Base-by-base conservation (phyloP, 805 yeast genomes). In the Teunomyces cretensis region DNA sequence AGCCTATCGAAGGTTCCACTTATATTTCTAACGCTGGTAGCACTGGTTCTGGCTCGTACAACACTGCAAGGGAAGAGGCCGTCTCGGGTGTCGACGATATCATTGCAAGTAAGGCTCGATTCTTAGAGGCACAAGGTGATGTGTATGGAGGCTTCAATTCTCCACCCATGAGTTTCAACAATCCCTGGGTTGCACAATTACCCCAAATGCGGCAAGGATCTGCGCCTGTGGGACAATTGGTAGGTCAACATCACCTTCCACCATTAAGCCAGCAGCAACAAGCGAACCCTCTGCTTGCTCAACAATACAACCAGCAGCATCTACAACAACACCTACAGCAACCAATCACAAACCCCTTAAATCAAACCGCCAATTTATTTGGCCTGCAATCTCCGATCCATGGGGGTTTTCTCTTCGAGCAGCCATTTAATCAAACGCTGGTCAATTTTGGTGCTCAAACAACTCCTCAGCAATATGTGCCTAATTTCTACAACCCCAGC, bases 141-240 rank as follows among this genome's bases (percentile, higher is more conserved):
- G 28, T 35, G 0, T 35, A 35, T 12, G 38, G 15, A 6, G 38
- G 12, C 26, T 35, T 17, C 12, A 17, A 35, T 15, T 35, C 38
- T n/a, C 38, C 38, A 11, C 38, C 38, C 9, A 35, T 35, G 38
- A 35, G 22, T 22, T 24, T 35, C n/a, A 35, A 24, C 27, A 35
- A 35, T 35, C 38, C 38, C 11, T 35, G 38, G 38, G 38, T 14
- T 6, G 38, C 16, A 9, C 38, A 17, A 24, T 11, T 24, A 12
- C 13, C 27, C 9, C 38, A 35, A 14, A 19, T 22, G n/a, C n/a
- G 36, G 16, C 39, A 16, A 17, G 24, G 38, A 12, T 39, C 30
- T 7, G 12, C 27, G 30, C 39, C 14, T 32, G 13, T 33, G 1
- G 43, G 38, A 7, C 39, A 19, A 14, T 22, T 13, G 6, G 19